These are phyloP conservation scores for Trametes versicolor DNA, from an alignment of 1,284 basidiomycete genomes.

Conservation along the genomic window DNA sequence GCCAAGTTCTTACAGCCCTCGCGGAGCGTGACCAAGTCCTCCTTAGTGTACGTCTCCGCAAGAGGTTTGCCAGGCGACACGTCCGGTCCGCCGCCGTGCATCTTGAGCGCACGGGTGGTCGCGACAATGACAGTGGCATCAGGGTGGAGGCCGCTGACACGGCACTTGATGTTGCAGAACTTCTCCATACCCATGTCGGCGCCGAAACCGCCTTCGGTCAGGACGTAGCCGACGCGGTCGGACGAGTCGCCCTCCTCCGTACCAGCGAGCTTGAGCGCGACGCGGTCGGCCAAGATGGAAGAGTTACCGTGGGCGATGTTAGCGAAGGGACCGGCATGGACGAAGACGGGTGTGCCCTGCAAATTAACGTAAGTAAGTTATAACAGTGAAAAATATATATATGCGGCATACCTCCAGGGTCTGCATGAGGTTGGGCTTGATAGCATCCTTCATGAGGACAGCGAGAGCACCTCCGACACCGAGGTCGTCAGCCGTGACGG, in stretches of 20 bases:
- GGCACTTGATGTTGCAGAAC: conserved; percentile 99
- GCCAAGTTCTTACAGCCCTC: conserved; percentile 94
- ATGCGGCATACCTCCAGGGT: conserved; percentile 82
- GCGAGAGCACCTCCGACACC: conserved; percentile 96
- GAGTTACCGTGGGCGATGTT: conserved; percentile 99
- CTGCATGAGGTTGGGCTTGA: conserved; percentile 99
- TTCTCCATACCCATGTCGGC: conserved; percentile 99
- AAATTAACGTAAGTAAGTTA: not conserved
- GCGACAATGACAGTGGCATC: conserved; percentile 97
- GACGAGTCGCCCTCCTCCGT: conserved; percentile 91
- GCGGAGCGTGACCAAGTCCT: conserved; percentile 91
- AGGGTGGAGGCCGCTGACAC: conserved; percentile 91
- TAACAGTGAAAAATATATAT: not conserved
- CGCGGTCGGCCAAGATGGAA: conserved; percentile 95
- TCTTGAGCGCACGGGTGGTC: conserved; percentile 97
- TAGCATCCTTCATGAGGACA: conserved; percentile 98
- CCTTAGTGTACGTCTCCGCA: conserved; percentile 93
- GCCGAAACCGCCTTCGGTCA: conserved; percentile 98
- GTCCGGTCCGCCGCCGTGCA: conserved; percentile 98
- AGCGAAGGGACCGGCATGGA: conserved; percentile 98
- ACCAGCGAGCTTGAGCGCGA: conserved; percentile 97
- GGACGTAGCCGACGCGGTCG: conserved; percentile 91
- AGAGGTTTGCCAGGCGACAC: conserved; percentile 97
- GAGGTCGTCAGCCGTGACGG: conserved; percentile 97
- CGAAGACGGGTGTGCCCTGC: conserved; percentile 96